A percentile compares a stretch with the other conserved stretches of the same genome.
phyloP scores from a whole-genome alignment of 2,329 filamentous ascomycete species.

The Trichoderma citrinoviride region DNA sequence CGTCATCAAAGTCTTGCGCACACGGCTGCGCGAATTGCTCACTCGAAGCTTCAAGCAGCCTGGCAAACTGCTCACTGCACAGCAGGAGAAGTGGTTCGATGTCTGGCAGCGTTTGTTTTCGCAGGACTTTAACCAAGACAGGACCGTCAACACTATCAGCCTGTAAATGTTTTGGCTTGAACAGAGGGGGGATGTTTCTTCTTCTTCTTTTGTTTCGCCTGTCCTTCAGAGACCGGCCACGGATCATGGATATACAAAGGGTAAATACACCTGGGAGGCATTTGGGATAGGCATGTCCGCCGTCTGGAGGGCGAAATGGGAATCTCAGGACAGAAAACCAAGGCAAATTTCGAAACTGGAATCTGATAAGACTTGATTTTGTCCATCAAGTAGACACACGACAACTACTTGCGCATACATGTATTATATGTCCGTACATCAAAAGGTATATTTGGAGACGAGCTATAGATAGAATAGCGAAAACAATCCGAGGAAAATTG shows the following conservation, averaged over 20 bases:
- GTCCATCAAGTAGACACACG: background rate
- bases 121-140: conserved; percentile 44
- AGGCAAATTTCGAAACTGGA: background rate
- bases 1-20: conserved; percentile 77
- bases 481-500: too few species aligned
- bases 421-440: background rate
- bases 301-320: background rate
- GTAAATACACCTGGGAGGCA: background rate
- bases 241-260: background rate
- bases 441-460: background rate
- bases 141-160: background rate
- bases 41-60: conserved; percentile 67
- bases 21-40: conserved; percentile 72
- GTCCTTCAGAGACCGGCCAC: background rate
- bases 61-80: conserved; percentile 59
- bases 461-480: background rate
- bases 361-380: background rate
- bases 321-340: background rate
- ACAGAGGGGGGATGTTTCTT: background rate
- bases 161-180: background rate
- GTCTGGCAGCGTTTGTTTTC: conserved; percentile 70
- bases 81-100: conserved; percentile 72
- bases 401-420: background rate
- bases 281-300: conserved; percentile 5
- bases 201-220: background rate